phyloP scores from a whole-genome alignment of 2,329 filamentous ascomycete species.

The Fusarium annulatum region DNA sequence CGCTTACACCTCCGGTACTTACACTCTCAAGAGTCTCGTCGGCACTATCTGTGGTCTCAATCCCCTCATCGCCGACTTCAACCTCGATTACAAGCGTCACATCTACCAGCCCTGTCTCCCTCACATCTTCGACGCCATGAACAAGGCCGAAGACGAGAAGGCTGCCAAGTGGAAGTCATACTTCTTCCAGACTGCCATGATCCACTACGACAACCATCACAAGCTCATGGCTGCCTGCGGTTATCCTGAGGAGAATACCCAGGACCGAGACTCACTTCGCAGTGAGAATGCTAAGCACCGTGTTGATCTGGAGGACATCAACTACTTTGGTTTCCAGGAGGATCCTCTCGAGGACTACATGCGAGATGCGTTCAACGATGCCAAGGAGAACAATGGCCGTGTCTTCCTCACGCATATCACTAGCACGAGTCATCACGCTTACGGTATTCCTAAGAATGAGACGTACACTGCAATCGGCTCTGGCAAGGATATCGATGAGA shows the following conservation, averaged over 20 bases:
- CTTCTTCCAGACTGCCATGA: slow-evolving; percentile 50
- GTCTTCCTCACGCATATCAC: slow-evolving; percentile 51
- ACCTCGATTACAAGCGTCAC: slow-evolving; percentile 54
- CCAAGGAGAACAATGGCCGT: slow-evolving; percentile 47
- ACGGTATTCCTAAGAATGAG: slow-evolving; percentile 45
- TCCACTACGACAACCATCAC: slow-evolving; percentile 50
- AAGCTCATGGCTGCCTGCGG: slow-evolving; percentile 48
- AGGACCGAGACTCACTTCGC: slow-evolving; percentile 47
- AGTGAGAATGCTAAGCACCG: slow-evolving; percentile 46
- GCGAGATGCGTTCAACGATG: slow-evolving; percentile 46
- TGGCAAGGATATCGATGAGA: slow-evolving; percentile 41
- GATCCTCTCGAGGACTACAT: slow-evolving; percentile 48
- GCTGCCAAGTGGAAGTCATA: slow-evolving; percentile 47
- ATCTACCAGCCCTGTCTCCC: slow-evolving; percentile 59
- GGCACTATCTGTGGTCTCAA: slow-evolving; percentile 56
- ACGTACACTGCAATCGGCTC: slow-evolving; percentile 34
- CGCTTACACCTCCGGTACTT: slow-evolving; percentile 55
- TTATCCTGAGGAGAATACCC: slow-evolving; percentile 42
- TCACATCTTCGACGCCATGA: slow-evolving; percentile 52
- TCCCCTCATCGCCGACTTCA: slow-evolving; percentile 56
- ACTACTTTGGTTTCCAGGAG: slow-evolving; percentile 51
- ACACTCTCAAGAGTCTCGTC: slow-evolving; percentile 57
- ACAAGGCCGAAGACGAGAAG: slow-evolving; percentile 34
- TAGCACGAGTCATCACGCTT: slow-evolving; percentile 50
- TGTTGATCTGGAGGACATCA: slow-evolving; percentile 47